phyloP scores from a whole-genome alignment of 2,329 filamentous ascomycete genomes.

The Calonectria multiphialidica region DNA sequence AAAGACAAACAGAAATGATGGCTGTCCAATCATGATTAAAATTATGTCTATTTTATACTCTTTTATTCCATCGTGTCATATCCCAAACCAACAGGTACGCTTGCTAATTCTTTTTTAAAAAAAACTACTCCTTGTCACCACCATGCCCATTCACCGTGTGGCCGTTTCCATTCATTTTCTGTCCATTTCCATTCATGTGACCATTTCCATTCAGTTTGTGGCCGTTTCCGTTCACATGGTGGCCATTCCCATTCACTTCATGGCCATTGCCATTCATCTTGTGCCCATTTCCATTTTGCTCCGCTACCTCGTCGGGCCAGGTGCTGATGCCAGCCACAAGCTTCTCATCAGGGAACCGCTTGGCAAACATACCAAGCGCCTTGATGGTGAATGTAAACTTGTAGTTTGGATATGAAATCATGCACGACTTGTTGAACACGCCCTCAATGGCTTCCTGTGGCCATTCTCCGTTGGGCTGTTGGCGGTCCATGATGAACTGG shows the following conservation, averaged over 20 bases:
- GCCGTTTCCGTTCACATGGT: neutral
- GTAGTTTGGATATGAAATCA: constrained; percentile 99
- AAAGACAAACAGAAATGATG: neutral
- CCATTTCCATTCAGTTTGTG: neutral
- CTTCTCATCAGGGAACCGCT: constrained; percentile 75
- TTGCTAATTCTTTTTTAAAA: neutral
- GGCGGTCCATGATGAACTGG: constrained; percentile 84
- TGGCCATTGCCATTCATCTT: constrained; percentile 1
- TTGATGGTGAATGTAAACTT: constrained; percentile 97
- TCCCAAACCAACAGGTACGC: neutral
- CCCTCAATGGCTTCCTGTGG: constrained; percentile 95
- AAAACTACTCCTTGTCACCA: neutral
- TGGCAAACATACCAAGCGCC: constrained; percentile 90
- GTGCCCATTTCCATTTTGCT: neutral
- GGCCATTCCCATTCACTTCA: neutral
- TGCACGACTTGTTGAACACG: constrained; percentile 99
- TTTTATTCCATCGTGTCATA: neutral
- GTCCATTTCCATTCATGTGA: neutral
- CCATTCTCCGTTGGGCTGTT: constrained; percentile 94
- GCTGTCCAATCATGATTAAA: neutral
- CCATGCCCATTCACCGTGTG: neutral
- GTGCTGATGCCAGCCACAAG: constrained; percentile 49
- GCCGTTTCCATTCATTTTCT: neutral
- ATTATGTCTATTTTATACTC: neutral
- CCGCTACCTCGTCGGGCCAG: constrained; percentile 12